Base-by-base conservation (phyloP, 1,284 basidiomycete genomes). In the Leccinum solheimii region DNA sequence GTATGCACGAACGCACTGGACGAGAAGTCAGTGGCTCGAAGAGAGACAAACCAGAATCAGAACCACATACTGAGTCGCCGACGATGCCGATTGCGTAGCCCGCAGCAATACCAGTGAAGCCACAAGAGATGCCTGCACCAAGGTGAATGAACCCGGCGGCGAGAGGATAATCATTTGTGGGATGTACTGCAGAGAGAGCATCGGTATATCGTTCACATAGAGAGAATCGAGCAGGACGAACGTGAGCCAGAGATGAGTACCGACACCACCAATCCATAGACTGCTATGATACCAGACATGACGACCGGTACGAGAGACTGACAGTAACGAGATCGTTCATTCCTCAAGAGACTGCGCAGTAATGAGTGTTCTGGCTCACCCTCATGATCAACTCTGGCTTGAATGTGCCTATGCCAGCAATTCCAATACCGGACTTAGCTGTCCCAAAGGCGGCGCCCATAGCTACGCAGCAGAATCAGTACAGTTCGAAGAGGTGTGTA, bases 371-470 rank as follows among this genome's bases (percentile, higher is more conserved):
- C 16, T 23, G 36, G 54, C 85, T 70, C 69, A 90, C 94, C 86
- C 94, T 99, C 97, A 99, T 99, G 76, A 99, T 92, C 66, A 98
- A 83, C 71, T 99, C 96, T 62, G 97, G 97, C 73, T 85, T 92
- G 78, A 98, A 95, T 62, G 91, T 90, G 67, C 96, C 97, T 67
- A 99, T 80, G 56, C 97, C 97, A 63, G 97, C 91, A 75, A 99
- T 99, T 58, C 97, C 97, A 70, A 99, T 98, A 54, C 97, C 97
- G 54, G 97, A 86, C 79, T 99, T 99, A 55, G 96, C 88, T 1
- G 97, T 99, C 50, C 97, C 97, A 77, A 94, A 96, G 19, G 97
- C 96, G 64, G 97, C 97, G 66, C 97, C 97, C 52, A 97, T 81
- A 67, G 96, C 90, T 92, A 68, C 26, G 57, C 53, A 50, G 26